phyloP scores from a whole-genome alignment of 1,284 basidiomycete genomes.

The Rhodotorula mucilaginosa region DNA sequence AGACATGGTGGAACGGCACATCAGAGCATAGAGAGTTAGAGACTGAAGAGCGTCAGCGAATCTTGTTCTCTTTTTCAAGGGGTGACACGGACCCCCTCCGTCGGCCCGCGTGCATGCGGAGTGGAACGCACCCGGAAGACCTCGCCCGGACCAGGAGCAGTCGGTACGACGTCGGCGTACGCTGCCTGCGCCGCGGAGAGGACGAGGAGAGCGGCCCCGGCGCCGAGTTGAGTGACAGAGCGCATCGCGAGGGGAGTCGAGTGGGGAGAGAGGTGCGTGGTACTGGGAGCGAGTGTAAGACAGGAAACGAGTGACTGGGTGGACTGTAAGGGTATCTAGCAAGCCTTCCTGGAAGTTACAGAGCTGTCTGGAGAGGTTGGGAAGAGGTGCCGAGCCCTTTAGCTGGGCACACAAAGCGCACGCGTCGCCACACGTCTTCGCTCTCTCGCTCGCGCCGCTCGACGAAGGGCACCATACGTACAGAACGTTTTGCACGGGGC shows the following conservation, averaged over 20 bases:
- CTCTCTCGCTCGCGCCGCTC: too few relatives aligned
- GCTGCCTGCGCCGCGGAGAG: background rate
- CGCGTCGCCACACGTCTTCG: background rate
- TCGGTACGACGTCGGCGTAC: slow-evolving; percentile 13
- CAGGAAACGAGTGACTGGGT: background rate
- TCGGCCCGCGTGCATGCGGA: too few relatives aligned
- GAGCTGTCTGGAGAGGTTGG: too few relatives aligned
- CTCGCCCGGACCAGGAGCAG: slow-evolving; percentile 19
- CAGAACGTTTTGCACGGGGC: background rate
- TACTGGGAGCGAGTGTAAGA: too few relatives aligned
- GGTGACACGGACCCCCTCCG: background rate
- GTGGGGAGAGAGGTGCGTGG: background rate
- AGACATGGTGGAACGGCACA: too few relatives aligned
- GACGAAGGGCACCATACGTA: too few relatives aligned
- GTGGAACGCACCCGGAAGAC: slow-evolving; percentile 14
- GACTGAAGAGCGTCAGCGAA: too few relatives aligned
- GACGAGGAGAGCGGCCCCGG: slow-evolving; percentile 1
- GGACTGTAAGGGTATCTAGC: too few relatives aligned
- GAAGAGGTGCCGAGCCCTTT: too few relatives aligned
- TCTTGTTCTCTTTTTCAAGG: too few relatives aligned
- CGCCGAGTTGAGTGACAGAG: slow-evolving; percentile 9
- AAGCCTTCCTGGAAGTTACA: too few relatives aligned
- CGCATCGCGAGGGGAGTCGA: background rate
- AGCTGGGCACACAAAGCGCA: background rate
- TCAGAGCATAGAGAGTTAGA: too few relatives aligned